Evolutionary conservation across 176 grass and related monocot species (phyloP).

Genomic region (Pontederia paniculata): DNA sequence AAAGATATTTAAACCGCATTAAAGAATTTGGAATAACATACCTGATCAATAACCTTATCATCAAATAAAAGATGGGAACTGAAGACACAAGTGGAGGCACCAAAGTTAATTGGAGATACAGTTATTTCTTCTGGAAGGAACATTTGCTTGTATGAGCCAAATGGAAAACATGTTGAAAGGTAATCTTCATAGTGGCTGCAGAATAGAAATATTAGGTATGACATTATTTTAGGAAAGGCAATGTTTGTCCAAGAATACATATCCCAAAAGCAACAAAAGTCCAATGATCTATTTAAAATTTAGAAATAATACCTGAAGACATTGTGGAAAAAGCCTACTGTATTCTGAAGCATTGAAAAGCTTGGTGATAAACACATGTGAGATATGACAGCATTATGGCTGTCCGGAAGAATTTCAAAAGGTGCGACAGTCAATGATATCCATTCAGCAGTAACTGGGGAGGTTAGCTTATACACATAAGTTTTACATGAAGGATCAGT

Average conservation of each 20-base stretch:
- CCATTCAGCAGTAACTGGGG: constrained; percentile 81
- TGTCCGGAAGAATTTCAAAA: constrained; percentile 81
- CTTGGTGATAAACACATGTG: constrained; percentile 74
- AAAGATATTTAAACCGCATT: not conserved
- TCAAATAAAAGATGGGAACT: constrained; percentile 83
- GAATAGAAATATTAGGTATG: constrained; percentile 22
- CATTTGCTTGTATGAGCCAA: constrained; percentile 84
- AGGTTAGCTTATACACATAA: constrained; percentile 77
- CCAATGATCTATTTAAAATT: not conserved
- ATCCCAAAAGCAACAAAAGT: constrained; percentile 8
- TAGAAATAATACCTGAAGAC: constrained; percentile 48
- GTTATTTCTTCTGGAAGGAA: constrained; percentile 79
- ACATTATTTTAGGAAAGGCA: not conserved
- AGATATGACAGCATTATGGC: constrained; percentile 45
- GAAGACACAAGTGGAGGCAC: constrained; percentile 80
- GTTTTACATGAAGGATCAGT: constrained; percentile 90
- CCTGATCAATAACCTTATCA: constrained; percentile 89
- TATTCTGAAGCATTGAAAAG: constrained; percentile 82
- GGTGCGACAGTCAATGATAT: constrained; percentile 94
- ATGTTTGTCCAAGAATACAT: constrained; percentile 18
- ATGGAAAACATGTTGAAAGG: constrained; percentile 67
- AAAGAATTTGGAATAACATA: constrained; percentile 5
- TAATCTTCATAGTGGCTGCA: constrained; percentile 90
- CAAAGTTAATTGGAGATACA: constrained; percentile 52
- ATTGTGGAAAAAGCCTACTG: constrained; percentile 72